A percentile compares a stretch with the other conserved stretches of the same genome.
phyloP scores from a whole-genome alignment of 1,284 basidiomycete species.

The Ganoderma resinaceum region DNA sequence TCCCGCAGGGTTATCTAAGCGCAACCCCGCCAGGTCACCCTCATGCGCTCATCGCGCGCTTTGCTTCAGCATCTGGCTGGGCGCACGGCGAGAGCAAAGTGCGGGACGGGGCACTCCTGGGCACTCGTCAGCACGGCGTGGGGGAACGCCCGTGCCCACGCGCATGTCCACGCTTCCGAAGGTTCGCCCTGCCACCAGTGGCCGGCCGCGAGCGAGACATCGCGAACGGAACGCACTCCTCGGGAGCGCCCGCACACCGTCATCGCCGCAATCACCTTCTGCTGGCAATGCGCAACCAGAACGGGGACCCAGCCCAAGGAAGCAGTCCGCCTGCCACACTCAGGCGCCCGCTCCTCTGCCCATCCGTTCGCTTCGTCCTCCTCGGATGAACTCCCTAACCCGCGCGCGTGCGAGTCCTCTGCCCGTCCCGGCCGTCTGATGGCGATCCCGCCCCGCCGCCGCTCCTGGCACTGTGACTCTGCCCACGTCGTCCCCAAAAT shows the following conservation, averaged over 20 bases:
- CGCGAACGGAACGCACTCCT: conserved; percentile 7
- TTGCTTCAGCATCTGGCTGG: background rate
- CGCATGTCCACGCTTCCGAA: background rate
- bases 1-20: conserved; percentile 1
- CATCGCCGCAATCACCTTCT: conserved; percentile 2
- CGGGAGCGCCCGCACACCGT: background rate
- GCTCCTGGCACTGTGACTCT: background rate
- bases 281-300: conserved; percentile 1
- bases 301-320: background rate
- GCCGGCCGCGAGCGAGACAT: conserved; percentile 3
- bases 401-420: background rate
- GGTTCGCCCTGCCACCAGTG: background rate
- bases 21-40: background rate
- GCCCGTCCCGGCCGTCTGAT: background rate
- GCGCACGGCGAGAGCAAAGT: background rate
- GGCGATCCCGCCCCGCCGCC: conserved; percentile 8
- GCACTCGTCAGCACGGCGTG: background rate
- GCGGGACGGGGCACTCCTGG: background rate
- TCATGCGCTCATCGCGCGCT: background rate
- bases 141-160: background rate
- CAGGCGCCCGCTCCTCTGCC: background rate
- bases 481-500: conserved; percentile 1
- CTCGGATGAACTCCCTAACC: background rate
- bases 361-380: conserved; percentile 5
- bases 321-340: background rate